phyloP scores from a whole-genome alignment of 2,329 filamentous ascomycete species.

The Westerdykella ornata region DNA sequence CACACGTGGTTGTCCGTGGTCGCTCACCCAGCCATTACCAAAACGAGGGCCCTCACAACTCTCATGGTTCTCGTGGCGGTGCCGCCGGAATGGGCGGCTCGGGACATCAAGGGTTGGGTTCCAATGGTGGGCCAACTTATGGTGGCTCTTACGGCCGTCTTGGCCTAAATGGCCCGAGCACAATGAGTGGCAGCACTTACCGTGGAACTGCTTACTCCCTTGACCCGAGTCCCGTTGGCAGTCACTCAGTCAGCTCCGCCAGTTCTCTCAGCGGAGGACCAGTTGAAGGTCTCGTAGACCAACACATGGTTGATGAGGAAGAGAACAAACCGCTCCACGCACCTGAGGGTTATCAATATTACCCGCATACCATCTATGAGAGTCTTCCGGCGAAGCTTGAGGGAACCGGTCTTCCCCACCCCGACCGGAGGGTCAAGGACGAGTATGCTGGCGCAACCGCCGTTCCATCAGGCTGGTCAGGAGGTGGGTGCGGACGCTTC shows the following conservation, averaged over 20 bases:
- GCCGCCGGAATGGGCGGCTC: slow-evolving; percentile 26
- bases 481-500: slow-evolving; percentile 39
- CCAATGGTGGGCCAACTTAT: slow-evolving; percentile 50
- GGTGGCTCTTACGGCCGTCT: slow-evolving; percentile 24
- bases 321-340: slow-evolving; percentile 38
- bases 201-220: slow-evolving; percentile 34
- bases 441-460: slow-evolving; percentile 35
- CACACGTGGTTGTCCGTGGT: slow-evolving; percentile 38
- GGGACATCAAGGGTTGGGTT: slow-evolving; percentile 56
- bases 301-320: slow-evolving; percentile 36
- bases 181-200: slow-evolving; percentile 32
- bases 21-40: slow-evolving; percentile 41
- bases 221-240: slow-evolving; percentile 36
- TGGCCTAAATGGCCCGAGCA: slow-evolving; percentile 23
- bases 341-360: slow-evolving; percentile 44
- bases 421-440: slow-evolving; percentile 38
- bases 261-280: slow-evolving; percentile 37
- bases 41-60: slow-evolving; percentile 41
- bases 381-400: slow-evolving; percentile 31
- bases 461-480: slow-evolving; percentile 30
- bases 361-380: slow-evolving; percentile 41
- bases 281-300: slow-evolving; percentile 39
- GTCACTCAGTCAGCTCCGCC: slow-evolving; percentile 42
- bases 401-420: slow-evolving; percentile 22
- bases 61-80: slow-evolving; percentile 28